Evolutionary conservation across 2,329 filamentous ascomycete genomes (phyloP), one percentile per base, ranked within the genome.

Genomic region (Hymenoscyphus repandus): DNA sequence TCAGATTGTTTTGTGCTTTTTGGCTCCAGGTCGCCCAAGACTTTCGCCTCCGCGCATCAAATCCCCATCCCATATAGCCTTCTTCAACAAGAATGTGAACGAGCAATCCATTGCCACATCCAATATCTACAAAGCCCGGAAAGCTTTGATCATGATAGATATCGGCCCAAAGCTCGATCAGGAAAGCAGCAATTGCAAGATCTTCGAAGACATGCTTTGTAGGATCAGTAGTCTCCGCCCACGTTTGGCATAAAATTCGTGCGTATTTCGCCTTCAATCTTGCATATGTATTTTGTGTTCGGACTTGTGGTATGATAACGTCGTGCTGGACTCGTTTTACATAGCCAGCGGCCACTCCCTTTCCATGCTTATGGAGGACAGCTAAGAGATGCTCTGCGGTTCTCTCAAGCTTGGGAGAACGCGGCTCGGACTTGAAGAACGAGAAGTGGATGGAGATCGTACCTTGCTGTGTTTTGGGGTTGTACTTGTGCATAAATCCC

Each of bases 131-230:
- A 62, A 97, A 99, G 0, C 92, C 91, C 0, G 90, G 88, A 61
- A 96, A 96, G 1, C 45, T 42, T 2, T 62, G 64, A 2, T 56
- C 51, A 13, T 59, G 60, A 66, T 97, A 97, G 83, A 96, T 92
- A 51, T 86, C 82, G 11, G 73, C 71, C 93, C 93, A 99, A 2
- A 97, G 72, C 71, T 96, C 91, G 22, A 97, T 88, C 46, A 97
- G 73, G 62, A 96, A 99, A 0, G 92, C 88, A 0, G 92, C 88
- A 55, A 99, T 96, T 3, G 83, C 80, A 17, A 99, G 72, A 65
- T 97, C 92, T 66, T 99, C 93, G 68, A 96, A 97, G 2, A 97
- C 90, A 64, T 97, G 91, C 67, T 97, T 99, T 13, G 75, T 74
- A 0, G 91, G 88, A 64, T 95, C 90, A 0, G 91, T 97, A 46